Evolutionary conservation across 83 land plant species (phyloP), one percentile per base, ranked within the genome.

Genomic region (Picea mariana): DNA sequence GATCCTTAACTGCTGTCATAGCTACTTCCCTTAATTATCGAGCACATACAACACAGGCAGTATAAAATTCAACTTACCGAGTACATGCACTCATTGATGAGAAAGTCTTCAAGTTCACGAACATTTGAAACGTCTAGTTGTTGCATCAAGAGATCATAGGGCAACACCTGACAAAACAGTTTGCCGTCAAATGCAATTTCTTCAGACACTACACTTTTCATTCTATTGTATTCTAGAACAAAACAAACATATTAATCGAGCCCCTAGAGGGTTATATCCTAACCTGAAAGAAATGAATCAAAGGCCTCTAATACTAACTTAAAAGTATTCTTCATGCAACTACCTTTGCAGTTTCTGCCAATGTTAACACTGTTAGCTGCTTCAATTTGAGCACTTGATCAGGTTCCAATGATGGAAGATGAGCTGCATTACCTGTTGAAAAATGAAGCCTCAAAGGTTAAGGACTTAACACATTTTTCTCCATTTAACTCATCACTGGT

Each of bases 51-150:
- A 17, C 75, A 71, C 75, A 34, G 15, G 84, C 18, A n/a, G 20
- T 2, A 34, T 40, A 42, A 42, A 3, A 13, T 31, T 34, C 17
- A 18, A 86, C 99, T 64, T 91, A 97, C 99, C 84, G 93, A 87
- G 86, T 97, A 97, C 99, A 97, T 97, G 92, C 99, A 97, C 82
- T 97, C 99, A 85, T 97, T 97, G 75, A 97, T 97, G 8, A 97
- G 94, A 69, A 97, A 91, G 78, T 97, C 99, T 84, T 97, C 99
- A 58, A 97, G 92, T 77, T 97, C 94, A 26, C 99, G 96, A 42
- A 97, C 99, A 91, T 97, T 95, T 60, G 94, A 87, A 78, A 97
- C 91, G 85, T 97, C 98, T 79, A 97, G 83, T 84, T 97, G 95
- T 69, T 87, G 90, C 95, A 97, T 95, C 83, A 97, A 82, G 81